Conservation (phyloP, 2,329 filamentous ascomycete species). For the Didymella lethalis region DNA sequence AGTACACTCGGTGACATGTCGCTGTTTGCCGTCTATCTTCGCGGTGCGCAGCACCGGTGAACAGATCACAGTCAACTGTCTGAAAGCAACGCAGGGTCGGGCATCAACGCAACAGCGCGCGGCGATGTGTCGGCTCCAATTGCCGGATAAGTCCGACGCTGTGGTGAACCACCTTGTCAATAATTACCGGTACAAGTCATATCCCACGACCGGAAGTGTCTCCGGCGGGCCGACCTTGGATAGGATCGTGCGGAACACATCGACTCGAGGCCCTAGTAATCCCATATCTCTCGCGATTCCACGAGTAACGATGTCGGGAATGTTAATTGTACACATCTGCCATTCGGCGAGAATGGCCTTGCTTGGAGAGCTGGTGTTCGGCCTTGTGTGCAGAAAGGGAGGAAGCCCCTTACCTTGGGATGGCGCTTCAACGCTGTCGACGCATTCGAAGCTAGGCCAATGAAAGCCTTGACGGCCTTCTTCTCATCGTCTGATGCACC, state of each 20-base stretch:
- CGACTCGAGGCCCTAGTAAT: background rate
- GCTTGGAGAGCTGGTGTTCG: background rate
- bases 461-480: conserved; percentile 73
- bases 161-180: background rate
- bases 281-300: background rate
- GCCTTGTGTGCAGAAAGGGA: background rate
- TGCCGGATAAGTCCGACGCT: conserved; percentile 9
- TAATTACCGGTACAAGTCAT: background rate
- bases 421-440: conserved; percentile 82
- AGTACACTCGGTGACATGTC: background rate
- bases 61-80: background rate
- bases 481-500: conserved; percentile 63
- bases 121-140: background rate
- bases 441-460: conserved; percentile 63
- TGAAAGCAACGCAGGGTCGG: background rate
- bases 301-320: background rate
- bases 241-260: background rate
- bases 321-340: background rate
- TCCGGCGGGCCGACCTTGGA: background rate
- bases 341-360: background rate
- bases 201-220: background rate
- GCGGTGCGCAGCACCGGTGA: conserved; percentile 2
- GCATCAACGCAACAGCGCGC: conserved; percentile 11
- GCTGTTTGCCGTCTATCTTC: conserved; percentile 1
- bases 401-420: conserved; percentile 72